Evolutionary conservation across 23 red algal species (phyloP), one percentile per base, ranked within the genome.

Genomic region (Porphyridium purpureum): DNA sequence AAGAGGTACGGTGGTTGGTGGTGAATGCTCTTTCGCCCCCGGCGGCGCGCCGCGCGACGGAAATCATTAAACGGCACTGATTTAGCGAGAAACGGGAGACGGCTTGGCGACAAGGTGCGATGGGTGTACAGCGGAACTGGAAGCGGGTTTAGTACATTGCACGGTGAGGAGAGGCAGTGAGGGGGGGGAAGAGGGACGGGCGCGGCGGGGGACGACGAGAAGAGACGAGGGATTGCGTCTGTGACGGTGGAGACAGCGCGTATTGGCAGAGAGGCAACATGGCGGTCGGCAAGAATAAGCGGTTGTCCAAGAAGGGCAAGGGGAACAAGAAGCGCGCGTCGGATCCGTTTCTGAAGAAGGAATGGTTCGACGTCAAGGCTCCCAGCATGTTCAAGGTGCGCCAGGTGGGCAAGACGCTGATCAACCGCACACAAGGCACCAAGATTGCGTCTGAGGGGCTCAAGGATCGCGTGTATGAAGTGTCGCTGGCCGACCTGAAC

Each of bases 281-380:
- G 79, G 79, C 79, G 17, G 79, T 84, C 33, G 88, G 88, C 4
- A 95, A 95, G 60, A 95, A 95, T 55, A 95, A 95, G 81, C 79
- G 88, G 35, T 58, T 95, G 50, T 95, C 88, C 34, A 95, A 95
- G 64, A 83, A 83, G 28, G 78, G 78, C 7, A 95, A 95, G 51
- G 88, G 88, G 31, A 28, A 54, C 15, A 75, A 77, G 33, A 95
- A 95, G 78, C 78, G 74, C 52, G 31, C 67, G 17, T 69, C 74
- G 51, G 88, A 95, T 60, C 88, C 88, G 22, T 84, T 84, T 50
- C 15, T 76, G 33, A 47, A 66, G 42, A 95, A 95, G 77, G 88
- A 95, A 46, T 95, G 88, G 88, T 95, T 85, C 30, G 88, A 95
- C 34, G 67, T 95, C 20, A 95, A 95, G 36, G 88, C 88, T 17